Evolutionary conservation across 805 yeast species (phyloP).

Genomic region (Saccharomycopsis lassenensis): DNA sequence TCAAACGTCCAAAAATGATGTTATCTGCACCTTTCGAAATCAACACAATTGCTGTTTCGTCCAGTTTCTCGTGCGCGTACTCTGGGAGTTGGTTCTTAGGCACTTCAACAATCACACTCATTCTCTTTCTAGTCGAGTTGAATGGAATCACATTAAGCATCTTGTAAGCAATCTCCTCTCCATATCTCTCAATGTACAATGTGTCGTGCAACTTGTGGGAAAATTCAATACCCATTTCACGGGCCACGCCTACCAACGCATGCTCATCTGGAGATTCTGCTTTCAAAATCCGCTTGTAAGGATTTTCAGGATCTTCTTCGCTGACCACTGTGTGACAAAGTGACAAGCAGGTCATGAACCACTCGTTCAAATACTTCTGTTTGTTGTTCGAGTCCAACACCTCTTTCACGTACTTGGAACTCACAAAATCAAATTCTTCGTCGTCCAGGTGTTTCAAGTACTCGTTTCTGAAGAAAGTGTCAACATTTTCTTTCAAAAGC

Average conservation of each 20-base stretch:
- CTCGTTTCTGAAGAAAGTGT: constrained; percentile 6
- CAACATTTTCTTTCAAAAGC: constrained; percentile 5
- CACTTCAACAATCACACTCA: constrained; percentile 56
- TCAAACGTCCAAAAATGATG: constrained; percentile 58
- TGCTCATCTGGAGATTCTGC: constrained; percentile 83
- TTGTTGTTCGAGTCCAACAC: constrained; percentile 30
- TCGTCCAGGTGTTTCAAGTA: constrained; percentile 37
- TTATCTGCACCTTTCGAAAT: constrained; percentile 85
- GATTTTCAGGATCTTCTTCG: constrained; percentile 31
- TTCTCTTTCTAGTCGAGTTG: constrained; percentile 63
- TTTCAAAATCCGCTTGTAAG: constrained; percentile 39
- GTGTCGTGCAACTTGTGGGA: constrained; percentile 41
- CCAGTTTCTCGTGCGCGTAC: constrained; percentile 18
- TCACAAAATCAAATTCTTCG: constrained; percentile 48
- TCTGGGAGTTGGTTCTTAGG: constrained; percentile 23
- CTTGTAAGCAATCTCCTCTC: constrained; percentile 34
- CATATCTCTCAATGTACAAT: constrained; percentile 34
- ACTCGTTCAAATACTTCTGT: constrained; percentile 40
- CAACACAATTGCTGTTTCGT: constrained; percentile 48
- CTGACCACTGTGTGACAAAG: constrained; percentile 70
- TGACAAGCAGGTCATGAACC: constrained; percentile 55
- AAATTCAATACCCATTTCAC: constrained; percentile 61
- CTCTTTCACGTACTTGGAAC: constrained; percentile 48
- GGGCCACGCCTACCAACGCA: constrained; percentile 66
- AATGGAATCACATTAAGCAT: constrained; percentile 51